Conservation (phyloP, 257 asterid species). For the Fraxinus pennsylvanica region DNA sequence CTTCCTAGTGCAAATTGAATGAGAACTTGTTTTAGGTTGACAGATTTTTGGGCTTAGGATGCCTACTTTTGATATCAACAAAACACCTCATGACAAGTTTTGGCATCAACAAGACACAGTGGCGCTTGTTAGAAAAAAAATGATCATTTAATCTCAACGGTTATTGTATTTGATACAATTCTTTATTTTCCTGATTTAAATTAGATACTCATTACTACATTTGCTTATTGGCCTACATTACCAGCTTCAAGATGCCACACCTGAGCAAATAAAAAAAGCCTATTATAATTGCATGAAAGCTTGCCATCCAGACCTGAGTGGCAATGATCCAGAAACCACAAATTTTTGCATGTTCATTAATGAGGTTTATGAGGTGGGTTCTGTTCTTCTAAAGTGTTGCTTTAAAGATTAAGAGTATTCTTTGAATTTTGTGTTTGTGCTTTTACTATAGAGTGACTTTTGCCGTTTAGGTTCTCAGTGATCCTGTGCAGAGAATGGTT, state of each 20-base stretch:
- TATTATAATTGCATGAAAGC: slow-evolving; percentile 95
- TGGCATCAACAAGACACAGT: too few species aligned
- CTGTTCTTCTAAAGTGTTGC: slow-evolving; percentile 1
- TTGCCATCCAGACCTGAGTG: slow-evolving; percentile 98
- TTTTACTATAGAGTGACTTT: slow-evolving; percentile 26
- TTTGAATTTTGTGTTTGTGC: background rate
- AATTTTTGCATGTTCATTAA: slow-evolving; percentile 94
- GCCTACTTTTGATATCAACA: background rate
- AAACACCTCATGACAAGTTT: too few species aligned
- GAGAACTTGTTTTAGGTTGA: background rate
- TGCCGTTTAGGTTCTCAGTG: slow-evolving; percentile 83
- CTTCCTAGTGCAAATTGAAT: background rate
- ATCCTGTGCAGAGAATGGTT: slow-evolving; percentile 89
- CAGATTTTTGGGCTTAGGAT: background rate
- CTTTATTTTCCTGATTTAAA: background rate
- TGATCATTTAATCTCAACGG: background rate
- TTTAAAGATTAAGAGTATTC: slow-evolving; percentile 6
- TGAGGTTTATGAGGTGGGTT: slow-evolving; percentile 81
- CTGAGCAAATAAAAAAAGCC: slow-evolving; percentile 84
- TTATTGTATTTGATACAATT: background rate
- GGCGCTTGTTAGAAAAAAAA: too few species aligned
- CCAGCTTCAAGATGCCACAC: slow-evolving; percentile 93
- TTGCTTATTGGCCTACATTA: slow-evolving; percentile 5
- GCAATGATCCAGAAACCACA: slow-evolving; percentile 81
- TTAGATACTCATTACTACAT: background rate